Evolutionary conservation across 805 yeast genomes (phyloP).

Genomic region (Kazachstania bromeliacearum): DNA sequence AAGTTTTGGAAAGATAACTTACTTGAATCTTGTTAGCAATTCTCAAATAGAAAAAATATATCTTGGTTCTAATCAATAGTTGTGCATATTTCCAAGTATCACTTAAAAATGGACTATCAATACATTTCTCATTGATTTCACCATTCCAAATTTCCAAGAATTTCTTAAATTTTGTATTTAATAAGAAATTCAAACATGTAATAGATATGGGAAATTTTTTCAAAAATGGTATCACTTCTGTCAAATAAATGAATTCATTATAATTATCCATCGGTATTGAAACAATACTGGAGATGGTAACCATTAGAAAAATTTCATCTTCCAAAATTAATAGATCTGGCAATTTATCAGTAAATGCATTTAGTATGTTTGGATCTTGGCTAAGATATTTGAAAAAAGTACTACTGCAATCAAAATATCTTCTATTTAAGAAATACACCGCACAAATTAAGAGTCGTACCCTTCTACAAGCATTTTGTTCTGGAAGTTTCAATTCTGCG

Average conservation of each 20-base stretch:
- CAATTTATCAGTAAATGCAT: slow-evolving; percentile 1
- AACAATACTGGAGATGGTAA: slow-evolving; percentile 17
- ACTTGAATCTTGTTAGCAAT: slow-evolving; percentile 17
- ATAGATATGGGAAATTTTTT: slow-evolving; percentile 9
- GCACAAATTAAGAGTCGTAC: slow-evolving; percentile 11
- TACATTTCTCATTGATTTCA: slow-evolving; percentile 10
- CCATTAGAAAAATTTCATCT: slow-evolving; percentile 17
- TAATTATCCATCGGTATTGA: slow-evolving; percentile 24
- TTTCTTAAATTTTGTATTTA: slow-evolving; percentile 16
- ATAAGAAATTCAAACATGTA: slow-evolving; percentile 13
- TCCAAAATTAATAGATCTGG: slow-evolving; percentile 7
- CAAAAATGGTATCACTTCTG: slow-evolving; percentile 11
- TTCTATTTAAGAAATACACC: slow-evolving; percentile 16
- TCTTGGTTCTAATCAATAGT: slow-evolving; percentile 18
- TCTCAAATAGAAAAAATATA: slow-evolving; percentile 23
- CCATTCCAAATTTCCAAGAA: slow-evolving; percentile 21
- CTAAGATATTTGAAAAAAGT: slow-evolving; percentile 12
- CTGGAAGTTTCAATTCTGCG: slow-evolving; percentile 4
- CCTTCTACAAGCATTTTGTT: slow-evolving; percentile 10
- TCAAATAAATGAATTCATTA: slow-evolving; percentile 17
- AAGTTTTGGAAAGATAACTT: slow-evolving; percentile 18
- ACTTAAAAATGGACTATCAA: slow-evolving; percentile 12
- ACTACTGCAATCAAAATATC: slow-evolving; percentile 16
- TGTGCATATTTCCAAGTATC: slow-evolving; percentile 15
- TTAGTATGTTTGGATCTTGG: slow-evolving; percentile 9